Evolutionary conservation across 116 monocot species (phyloP), one percentile per base, ranked within the genome.

Genomic region (Iris pallida): DNA sequence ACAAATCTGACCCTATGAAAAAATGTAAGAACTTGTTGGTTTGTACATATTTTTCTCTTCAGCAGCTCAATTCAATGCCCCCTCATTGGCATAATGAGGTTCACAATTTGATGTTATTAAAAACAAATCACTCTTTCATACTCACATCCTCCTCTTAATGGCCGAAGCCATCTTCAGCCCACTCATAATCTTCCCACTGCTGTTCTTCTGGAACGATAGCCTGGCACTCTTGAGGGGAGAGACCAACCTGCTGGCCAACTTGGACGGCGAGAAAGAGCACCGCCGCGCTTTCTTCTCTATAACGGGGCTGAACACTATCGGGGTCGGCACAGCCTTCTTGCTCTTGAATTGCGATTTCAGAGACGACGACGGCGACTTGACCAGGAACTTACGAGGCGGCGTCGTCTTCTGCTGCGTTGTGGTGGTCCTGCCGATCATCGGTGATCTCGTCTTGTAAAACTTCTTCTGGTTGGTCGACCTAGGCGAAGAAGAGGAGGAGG

Each of bases 241-340:
- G 7, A 77, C 76, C 61, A 96, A 64, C 58, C 89, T 84, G 46
- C 40, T 75, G 14, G 87, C 87, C 66, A 96, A 63, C 62, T 65
- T 89, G 0, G 89, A 75, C 14, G 96, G 93, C 7, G 96, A 91
- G 69, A 95, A 91, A 6, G 95, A 81, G 15, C 78, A 82, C 59
- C 84, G 59, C 59, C 86, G 79, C 19, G 17, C 65, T 55, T 63
- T 69, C 42, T 56, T 68, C 10, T 42, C 60, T 3, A 60, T 16
- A 0, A 77, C 55, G 7, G 80, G 63, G 16, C 57, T 60, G 4
- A 53, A 53, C 67, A 53, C 30, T 6, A 57, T 15, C 8, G 58
- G 16, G 3, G 18, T 13, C 3, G 75, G 71, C 10, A 78, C 63
- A 8, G 76, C 68, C 73, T 73, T 84, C 71, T 72, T 79, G 52